Percentiles rank a stretch among this genome's conserved stretches.
Conservation (phyloP, 805 yeast species). For the Wickerhamiella vanderwaltii region DNA sequence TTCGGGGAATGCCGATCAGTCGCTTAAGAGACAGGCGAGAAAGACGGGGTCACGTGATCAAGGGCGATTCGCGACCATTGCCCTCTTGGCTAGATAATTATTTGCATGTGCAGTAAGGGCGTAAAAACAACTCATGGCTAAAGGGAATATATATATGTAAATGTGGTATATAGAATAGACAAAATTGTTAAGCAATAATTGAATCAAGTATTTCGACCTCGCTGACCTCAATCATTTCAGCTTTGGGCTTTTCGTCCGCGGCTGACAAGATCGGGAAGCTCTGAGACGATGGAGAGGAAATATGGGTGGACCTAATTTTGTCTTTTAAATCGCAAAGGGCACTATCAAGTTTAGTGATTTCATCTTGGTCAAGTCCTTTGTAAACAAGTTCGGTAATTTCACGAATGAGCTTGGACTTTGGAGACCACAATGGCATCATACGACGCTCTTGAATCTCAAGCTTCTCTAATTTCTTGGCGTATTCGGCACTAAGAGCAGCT, state of each 20-base stretch:
- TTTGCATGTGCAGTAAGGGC: too few relatives aligned
- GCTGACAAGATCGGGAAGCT: background rate
- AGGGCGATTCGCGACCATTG: too few relatives aligned
- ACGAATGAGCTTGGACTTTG: constrained; percentile 14
- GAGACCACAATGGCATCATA: constrained; percentile 16
- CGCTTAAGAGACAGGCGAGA: too few relatives aligned
- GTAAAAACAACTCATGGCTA: too few relatives aligned
- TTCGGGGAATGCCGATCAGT: too few relatives aligned
- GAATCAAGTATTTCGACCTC: constrained; percentile 7
- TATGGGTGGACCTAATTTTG: constrained; percentile 4
- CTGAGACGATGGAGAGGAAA: background rate
- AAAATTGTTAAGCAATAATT: background rate
- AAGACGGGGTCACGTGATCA: too few relatives aligned
- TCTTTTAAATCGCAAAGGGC: constrained; percentile 13
- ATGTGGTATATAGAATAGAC: too few relatives aligned
- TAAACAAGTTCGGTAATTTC: constrained; percentile 14
- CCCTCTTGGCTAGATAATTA: too few relatives aligned
- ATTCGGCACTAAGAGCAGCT: constrained; percentile 14
- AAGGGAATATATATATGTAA: too few relatives aligned
- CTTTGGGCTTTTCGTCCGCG: constrained; percentile 2
- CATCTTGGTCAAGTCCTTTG: constrained; percentile 10
- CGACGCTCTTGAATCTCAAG: constrained; percentile 14
- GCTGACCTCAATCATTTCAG: constrained; percentile 3
- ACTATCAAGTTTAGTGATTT: constrained; percentile 10
- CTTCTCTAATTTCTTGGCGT: constrained; percentile 13